These are phyloP conservation scores for Syzygium aqueum DNA, from an alignment of 345 rosid genomes.

Conservation along the genomic window DNA sequence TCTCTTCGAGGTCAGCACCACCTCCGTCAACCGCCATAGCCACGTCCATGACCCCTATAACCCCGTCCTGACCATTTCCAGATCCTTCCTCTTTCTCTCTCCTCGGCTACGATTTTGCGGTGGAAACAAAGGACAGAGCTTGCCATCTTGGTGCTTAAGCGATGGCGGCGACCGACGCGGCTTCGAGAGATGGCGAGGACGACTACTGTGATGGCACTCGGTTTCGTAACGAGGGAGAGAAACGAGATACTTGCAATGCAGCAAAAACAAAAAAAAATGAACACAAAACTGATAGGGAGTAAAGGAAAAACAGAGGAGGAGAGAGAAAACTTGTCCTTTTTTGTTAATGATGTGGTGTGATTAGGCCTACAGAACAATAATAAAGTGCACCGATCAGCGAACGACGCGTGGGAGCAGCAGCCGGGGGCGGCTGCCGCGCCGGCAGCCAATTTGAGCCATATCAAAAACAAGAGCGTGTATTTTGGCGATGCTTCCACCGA, in stretches of 20 bases:
- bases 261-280: too few relatives aligned
- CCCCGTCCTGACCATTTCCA: neutral
- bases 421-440: too few relatives aligned
- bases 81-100: neutral
- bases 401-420: neutral
- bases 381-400: neutral
- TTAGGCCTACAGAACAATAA: neutral
- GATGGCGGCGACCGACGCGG: neutral
- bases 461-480: too few relatives aligned
- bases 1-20: neutral
- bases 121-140: accelerated
- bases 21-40: too few relatives aligned
- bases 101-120: neutral
- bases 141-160: neutral
- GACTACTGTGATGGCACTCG: neutral
- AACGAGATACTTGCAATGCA: too few relatives aligned
- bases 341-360: neutral
- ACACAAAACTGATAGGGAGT: neutral
- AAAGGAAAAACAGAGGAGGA: neutral
- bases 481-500: too few relatives aligned
- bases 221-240: neutral
- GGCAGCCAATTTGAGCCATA: too few relatives aligned
- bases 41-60: too few relatives aligned
- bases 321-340: neutral
- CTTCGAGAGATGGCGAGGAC: neutral